Percentiles rank a stretch among this genome's conserved stretches.
Conservation (phyloP, 208 protist genomes). For the Leishmania tarentolae region DNA sequence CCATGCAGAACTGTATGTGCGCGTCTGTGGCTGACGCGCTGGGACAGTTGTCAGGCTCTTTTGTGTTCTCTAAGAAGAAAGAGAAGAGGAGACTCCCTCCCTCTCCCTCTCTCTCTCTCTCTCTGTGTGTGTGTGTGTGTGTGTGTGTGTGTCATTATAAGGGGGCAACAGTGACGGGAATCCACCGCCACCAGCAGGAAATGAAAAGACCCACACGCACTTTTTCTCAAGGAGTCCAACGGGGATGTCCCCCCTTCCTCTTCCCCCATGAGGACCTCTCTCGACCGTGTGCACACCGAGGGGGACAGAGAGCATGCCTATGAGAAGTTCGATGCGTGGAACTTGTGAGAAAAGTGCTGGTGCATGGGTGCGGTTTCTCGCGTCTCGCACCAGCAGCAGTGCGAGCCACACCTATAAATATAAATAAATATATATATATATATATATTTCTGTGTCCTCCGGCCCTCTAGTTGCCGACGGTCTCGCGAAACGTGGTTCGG, state of each 20-base stretch:
- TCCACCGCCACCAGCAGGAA: background rate
- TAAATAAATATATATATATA: too few relatives aligned
- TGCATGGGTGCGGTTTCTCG: background rate
- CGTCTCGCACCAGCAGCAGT: background rate
- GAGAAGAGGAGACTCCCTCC: background rate
- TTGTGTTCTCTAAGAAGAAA: background rate
- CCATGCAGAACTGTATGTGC: background rate
- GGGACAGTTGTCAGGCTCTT: background rate
- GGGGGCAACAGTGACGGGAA: background rate
- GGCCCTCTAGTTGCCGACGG: background rate
- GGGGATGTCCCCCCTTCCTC: background rate
- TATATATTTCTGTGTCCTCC: background rate
- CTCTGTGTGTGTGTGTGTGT: background rate
- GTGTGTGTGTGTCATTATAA: too few relatives aligned
- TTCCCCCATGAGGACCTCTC: background rate
- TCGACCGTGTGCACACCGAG: background rate
- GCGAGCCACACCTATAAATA: background rate
- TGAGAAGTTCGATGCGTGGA: background rate
- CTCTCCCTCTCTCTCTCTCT: too few relatives aligned
- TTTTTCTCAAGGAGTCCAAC: background rate
- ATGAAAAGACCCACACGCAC: background rate
- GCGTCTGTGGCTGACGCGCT: constrained; percentile 6
- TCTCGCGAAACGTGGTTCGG: background rate
- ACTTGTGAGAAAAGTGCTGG: background rate
- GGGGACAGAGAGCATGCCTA: background rate